Conservation (phyloP, 2,329 filamentous ascomycete genomes). For the Aureobasidium namibiae region DNA sequence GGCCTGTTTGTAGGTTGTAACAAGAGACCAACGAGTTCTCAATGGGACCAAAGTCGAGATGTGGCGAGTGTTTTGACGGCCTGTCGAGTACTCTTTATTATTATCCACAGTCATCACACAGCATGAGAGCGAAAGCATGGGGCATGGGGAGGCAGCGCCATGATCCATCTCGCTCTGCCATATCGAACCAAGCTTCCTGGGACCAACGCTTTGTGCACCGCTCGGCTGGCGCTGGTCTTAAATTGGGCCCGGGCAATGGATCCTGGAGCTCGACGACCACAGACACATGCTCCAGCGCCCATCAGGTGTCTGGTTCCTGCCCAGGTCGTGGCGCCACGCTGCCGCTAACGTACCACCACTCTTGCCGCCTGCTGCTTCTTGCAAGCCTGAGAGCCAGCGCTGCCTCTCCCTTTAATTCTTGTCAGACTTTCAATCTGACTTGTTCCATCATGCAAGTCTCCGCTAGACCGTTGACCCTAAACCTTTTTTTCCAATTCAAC, state of each 20-base stretch:
- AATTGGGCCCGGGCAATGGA: neutral
- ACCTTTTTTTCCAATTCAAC: neutral
- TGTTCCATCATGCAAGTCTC: conserved; percentile 10
- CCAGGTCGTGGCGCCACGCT: conserved; percentile 1
- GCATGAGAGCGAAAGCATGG: conserved; percentile 4
- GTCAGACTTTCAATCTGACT: conserved; percentile 5
- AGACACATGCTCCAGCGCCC: neutral
- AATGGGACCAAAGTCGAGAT: neutral
- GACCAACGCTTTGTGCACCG: conserved; percentile 8
- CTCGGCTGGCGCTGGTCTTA: neutral
- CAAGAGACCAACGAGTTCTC: neutral
- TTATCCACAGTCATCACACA: conserved; percentile 9
- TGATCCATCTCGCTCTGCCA: conserved; percentile 8
- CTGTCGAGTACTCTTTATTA: neutral
- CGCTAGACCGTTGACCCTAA: conserved; percentile 10
- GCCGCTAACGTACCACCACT: conserved; percentile 2
- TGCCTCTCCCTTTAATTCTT: neutral
- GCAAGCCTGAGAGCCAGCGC: conserved; percentile 1
- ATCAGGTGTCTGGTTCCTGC: neutral
- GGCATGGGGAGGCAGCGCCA: conserved; percentile 1
- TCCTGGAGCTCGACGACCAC: neutral
- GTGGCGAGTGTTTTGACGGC: neutral
- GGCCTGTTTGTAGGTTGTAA: neutral
- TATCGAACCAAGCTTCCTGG: neutral
- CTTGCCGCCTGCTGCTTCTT: neutral